Evolutionary conservation across 2,329 filamentous ascomycete species (phyloP), one percentile per base, ranked within the genome.

Genomic region (Talaromyces pinophilus): DNA sequence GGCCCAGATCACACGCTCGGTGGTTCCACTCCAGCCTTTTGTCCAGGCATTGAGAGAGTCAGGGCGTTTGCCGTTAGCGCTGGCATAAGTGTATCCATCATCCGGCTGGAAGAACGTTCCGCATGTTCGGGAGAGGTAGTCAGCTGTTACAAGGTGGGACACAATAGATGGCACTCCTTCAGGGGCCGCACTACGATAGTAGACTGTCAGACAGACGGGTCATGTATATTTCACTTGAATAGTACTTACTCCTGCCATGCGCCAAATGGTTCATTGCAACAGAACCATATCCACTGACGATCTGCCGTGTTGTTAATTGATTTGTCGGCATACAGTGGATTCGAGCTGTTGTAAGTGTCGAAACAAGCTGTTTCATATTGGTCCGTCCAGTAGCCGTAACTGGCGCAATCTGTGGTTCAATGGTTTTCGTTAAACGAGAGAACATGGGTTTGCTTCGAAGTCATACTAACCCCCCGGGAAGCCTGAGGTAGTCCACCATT

Each of bases 221-320:
- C 10, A 19, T 19, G 11, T 38, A 3, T 50, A 15, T 35, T 15
- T 17, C 28, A 19, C 19, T 50, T 22, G 22, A 30, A 19, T 4
- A 13, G 19, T 54, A 73, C 81, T 71, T 73, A 82, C 78, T 82
- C 82, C 72, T 87, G 84, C 81, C 83, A 88, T 74, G 82, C 86
- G 64, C 78, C 83, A 66, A 86, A 83, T n/a, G 87, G 86, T 73
- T 89, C 85, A 72, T 89, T 88, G 79, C 87, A 89, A 1, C 82
- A 79, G 75, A 88, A 82, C 86, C 87, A 89, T 7, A 79, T 73
- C 86, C 86, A 89, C 68, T 87, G 84, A 0, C 85, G 76, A 69
- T 85, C 80, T 40, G 78, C 70, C 0, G 71, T 63, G 72, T 88
- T 88, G 59, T 69, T 69, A 5, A 84, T 76, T 1, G 75, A 77